Conservation (phyloP, 2,329 filamentous ascomycete genomes). For the Tolypocladium amazonense region DNA sequence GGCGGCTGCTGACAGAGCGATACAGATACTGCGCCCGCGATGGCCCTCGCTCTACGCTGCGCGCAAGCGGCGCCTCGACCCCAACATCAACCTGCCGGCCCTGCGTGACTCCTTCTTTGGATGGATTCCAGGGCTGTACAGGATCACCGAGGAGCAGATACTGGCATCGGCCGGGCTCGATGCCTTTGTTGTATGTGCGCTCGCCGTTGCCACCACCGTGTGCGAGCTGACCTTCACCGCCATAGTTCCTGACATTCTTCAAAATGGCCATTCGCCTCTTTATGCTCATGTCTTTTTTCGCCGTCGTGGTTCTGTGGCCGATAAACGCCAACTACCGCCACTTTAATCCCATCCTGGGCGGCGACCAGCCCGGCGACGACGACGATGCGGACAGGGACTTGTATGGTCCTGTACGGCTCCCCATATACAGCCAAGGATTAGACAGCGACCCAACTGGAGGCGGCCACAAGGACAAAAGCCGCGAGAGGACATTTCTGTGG, state of each 20-base stretch:
- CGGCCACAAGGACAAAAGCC: conserved; percentile 22
- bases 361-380: neutral
- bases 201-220: neutral
- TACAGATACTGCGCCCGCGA: conserved; percentile 70
- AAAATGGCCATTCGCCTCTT: conserved; percentile 88
- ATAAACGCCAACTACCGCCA: conserved; percentile 60
- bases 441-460: conserved; percentile 14
- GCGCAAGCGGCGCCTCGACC: conserved; percentile 63
- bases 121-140: conserved; percentile 83
- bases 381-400: neutral
- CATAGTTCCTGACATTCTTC: conserved; percentile 78
- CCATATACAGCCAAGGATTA: neutral
- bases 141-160: conserved; percentile 79
- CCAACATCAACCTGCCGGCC: conserved; percentile 53
- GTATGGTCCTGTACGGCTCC: neutral
- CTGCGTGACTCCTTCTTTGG: conserved; percentile 80
- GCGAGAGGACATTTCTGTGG: conserved; percentile 57
- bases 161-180: conserved; percentile 85
- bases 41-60: conserved; percentile 90
- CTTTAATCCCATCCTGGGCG: conserved; percentile 1
- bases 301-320: conserved; percentile 69
- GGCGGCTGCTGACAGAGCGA: neutral
- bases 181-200: conserved; percentile 66
- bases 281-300: conserved; percentile 68
- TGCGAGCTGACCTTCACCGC: conserved; percentile 6